Base-by-base conservation (phyloP, 2,329 filamentous ascomycete species). In the Neofusicoccum parvum region DNA sequence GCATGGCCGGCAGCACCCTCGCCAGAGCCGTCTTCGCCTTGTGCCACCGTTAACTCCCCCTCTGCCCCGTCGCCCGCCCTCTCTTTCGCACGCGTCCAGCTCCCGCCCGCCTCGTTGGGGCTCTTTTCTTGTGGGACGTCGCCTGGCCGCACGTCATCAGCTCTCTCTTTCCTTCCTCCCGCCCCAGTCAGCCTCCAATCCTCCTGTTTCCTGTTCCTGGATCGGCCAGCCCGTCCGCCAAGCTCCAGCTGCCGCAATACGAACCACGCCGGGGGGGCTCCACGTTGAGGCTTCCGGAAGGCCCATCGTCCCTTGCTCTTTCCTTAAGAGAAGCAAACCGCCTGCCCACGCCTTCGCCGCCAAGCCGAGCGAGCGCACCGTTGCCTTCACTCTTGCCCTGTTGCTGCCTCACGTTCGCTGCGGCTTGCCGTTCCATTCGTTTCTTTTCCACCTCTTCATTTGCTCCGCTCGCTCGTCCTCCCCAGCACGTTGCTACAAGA, bases 131-230 rank as follows among this genome's bases (percentile, higher is more conserved):
- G 56, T 60, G 56, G 34, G 56, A 60, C 56, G 56, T 60, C 56
- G 56, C 56, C 56, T 54, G 56, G 56, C 56, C 56, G 56, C 56
- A 60, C 56, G 56, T 60, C 56, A 60, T 48, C 56, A 60, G 39
- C 56, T 36, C 9, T 60, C 56, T 34, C 56, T 48, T 39, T 60
- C 43, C 43, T 59, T 45, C 20, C 56, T 48, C 15, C 43, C 41
- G 39, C 20, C 56, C 56, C 41, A 17, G 39, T 64, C 62, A 64
- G 62, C 50, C 49, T 20, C 39, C 17, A 60, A 56, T 56, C 50
- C 50, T 64, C 23, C 27, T 56, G 32, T 53, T 64, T 64, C 62
- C 62, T 64, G 62, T 64, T 64, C 62, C 62, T 56, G 62, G 41
- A 53, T 45, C 51, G 53, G 51, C 63, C 53, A 51, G 45, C 46